phyloP scores from a whole-genome alignment of 805 yeast genomes.

The Barnettozyma pratensis region DNA sequence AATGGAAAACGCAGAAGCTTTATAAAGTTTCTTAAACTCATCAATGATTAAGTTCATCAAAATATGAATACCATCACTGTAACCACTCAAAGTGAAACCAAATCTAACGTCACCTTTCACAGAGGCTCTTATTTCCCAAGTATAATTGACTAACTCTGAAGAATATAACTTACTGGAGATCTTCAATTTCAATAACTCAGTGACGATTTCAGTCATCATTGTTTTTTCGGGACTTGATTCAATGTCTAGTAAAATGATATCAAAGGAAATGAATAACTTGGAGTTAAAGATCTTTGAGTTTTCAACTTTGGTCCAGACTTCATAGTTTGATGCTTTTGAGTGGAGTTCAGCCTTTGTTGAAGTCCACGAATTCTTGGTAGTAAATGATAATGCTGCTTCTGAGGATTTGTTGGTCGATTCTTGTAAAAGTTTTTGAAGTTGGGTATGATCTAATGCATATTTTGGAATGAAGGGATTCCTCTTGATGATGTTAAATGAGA shows the following conservation, averaged over 20 bases:
- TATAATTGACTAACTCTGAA: constrained; percentile 47
- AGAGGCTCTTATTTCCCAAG: constrained; percentile 54
- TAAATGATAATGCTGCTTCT: constrained; percentile 28
- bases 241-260: constrained; percentile 31
- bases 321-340: constrained; percentile 31
- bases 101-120: constrained; percentile 50
- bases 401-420: constrained; percentile 25
- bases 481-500: constrained; percentile 2
- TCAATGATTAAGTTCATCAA: constrained; percentile 32
- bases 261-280: constrained; percentile 40
- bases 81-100: constrained; percentile 50
- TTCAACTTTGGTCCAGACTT: constrained; percentile 50
- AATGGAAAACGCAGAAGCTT: constrained; percentile 15
- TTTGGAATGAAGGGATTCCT: constrained; percentile 34
- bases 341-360: constrained; percentile 33
- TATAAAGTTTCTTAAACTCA: constrained; percentile 26
- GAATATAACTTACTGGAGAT: constrained; percentile 44
- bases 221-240: constrained; percentile 33
- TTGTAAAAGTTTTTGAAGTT: constrained; percentile 22
- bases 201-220: constrained; percentile 48
- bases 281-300: constrained; percentile 22
- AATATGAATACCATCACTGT: constrained; percentile 32
- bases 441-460: constrained; percentile 26
- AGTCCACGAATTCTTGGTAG: constrained; percentile 26
- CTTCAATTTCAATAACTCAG: constrained; percentile 39